Percentiles rank a stretch among this genome's conserved stretches.
Evolutionary conservation across 2,329 filamentous ascomycete species (phyloP).

Genomic region (Grosmannia serpens): DNA sequence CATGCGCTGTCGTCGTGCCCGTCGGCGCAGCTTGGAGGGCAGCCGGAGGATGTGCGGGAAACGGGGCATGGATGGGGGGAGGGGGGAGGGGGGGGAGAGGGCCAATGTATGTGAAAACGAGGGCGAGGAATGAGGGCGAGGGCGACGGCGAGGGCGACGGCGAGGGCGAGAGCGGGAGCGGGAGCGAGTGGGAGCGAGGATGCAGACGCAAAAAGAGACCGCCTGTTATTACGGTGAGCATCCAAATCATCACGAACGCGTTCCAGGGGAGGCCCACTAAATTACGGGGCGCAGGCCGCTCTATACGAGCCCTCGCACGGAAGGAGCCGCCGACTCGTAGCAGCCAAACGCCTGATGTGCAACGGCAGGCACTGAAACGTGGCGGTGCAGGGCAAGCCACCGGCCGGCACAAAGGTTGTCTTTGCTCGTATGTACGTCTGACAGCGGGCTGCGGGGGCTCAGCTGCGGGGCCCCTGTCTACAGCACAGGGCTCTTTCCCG

Average conservation of each 20-base stretch:
- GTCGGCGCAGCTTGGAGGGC: constrained; percentile 44
- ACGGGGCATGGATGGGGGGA: constrained; percentile 18
- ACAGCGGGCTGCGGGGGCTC: too few relatives aligned
- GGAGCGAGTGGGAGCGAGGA: too few relatives aligned
- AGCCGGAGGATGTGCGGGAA: constrained; percentile 37
- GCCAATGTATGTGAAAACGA: background rate
- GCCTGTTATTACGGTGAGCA: background rate
- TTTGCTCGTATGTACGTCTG: too few relatives aligned
- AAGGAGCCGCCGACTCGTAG: background rate
- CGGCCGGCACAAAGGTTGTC: too few relatives aligned
- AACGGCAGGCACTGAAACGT: too few relatives aligned
- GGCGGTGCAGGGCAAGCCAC: too few relatives aligned
- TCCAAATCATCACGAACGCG: background rate
- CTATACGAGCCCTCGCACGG: background rate
- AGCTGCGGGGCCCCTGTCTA: too few relatives aligned
- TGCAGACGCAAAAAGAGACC: background rate
- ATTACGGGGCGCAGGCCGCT: background rate
- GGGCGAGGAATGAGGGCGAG: background rate
- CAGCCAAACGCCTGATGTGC: too few relatives aligned
- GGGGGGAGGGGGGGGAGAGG: background rate
- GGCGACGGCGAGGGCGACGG: too few relatives aligned
- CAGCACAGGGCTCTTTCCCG: too few relatives aligned
- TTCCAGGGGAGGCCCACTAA: background rate
- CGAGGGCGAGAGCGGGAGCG: too few relatives aligned
- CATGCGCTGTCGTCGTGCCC: constrained; percentile 47